Base-by-base conservation (phyloP, 176 grass and related monocot genomes). In the Aegilops sharonensis region DNA sequence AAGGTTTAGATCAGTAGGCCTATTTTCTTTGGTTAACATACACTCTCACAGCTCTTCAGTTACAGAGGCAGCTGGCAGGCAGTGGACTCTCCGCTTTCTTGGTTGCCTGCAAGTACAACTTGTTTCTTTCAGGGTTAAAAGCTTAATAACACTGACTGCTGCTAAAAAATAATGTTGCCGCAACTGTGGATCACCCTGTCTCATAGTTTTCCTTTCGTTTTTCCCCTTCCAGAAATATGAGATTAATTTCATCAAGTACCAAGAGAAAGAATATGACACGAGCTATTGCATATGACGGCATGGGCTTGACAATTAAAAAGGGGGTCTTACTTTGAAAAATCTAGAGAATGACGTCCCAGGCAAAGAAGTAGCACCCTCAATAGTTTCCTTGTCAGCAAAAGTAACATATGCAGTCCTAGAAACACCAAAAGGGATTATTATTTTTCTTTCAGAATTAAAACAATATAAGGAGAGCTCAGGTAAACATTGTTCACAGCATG, bases 331-430 rank as follows among this genome's bases (percentile, higher is more conserved):
- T 63, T 63, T 94, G 24, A 91, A 77, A 78, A 80, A 81, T 82
- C 92, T 83, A 86, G 90, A 91, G 45, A 94, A 90, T 37, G 90
- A 93, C 68, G 92, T 89, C 37, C 87, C 88, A 30, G 60, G 92
- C 87, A 94, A 69, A 65, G 87, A 89, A 84, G 91, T 10, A 39
- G 90, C 90, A 75, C 92, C 92, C 34, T 93, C 92, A 34, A 80
- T 83, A 43, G 90, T 94, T 56, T 93, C 90, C 54, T 89, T 88
- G 68, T 88, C 81, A 17, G 84, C 24, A 78, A 92, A 97, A 56
- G 88, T 79, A 82, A 94, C 75, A 86, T 73, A 91, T 12, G 90
- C 90, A 84, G 78, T 87, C 69, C 95, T 97, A 61, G 39, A 50
- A 83, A 80, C 4, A 79, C 68, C 59, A 64, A 4, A 10, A 45